phyloP scores from a whole-genome alignment of 108 stramenopile species.

The Aurantiochytrium sp. region DNA sequence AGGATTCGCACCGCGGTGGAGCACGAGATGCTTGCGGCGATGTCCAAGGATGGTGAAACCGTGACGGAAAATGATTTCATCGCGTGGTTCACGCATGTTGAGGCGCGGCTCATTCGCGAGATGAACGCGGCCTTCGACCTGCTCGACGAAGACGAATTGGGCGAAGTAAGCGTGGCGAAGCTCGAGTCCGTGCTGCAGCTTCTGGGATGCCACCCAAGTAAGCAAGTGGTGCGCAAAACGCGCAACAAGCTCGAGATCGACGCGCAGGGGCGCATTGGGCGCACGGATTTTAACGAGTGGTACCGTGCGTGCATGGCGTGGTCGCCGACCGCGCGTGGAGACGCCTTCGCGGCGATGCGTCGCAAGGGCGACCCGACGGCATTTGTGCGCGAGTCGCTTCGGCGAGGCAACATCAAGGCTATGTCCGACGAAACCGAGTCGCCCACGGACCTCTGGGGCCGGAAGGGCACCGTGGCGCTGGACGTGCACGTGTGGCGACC shows the following conservation, averaged over 20 bases:
- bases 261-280: background rate
- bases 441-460: background rate
- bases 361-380: too few species aligned
- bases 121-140: conserved; percentile 7
- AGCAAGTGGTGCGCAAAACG: conserved; percentile 21
- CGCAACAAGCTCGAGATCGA: conserved; percentile 18
- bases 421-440: too few species aligned
- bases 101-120: background rate
- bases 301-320: conserved; percentile 4
- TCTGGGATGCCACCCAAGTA: background rate
- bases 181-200: background rate
- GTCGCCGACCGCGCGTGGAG: background rate
- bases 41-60: too few species aligned
- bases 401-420: background rate
- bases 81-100: too few species aligned
- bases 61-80: too few species aligned
- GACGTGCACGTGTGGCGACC: background rate
- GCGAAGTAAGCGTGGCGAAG: background rate
- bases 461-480: background rate
- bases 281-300: background rate
- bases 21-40: too few species aligned
- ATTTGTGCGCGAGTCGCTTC: too few species aligned
- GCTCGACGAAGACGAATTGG: background rate
- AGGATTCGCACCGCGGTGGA: too few species aligned
- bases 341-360: conserved; percentile 3